Evolutionary conservation across 2,329 filamentous ascomycete genomes (phyloP).

Genomic region (Fusarium avenaceum): DNA sequence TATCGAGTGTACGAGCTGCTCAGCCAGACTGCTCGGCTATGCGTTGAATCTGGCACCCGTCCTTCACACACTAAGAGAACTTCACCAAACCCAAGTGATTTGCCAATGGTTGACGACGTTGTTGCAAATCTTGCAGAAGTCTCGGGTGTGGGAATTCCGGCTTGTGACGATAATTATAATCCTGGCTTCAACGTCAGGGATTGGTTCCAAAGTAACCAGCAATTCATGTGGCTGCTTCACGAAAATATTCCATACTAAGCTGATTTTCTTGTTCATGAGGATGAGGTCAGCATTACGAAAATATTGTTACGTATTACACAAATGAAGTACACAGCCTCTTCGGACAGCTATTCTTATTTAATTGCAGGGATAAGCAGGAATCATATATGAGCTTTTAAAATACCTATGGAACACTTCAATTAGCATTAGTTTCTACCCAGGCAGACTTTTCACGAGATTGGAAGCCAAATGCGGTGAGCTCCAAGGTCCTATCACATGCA

Average conservation of each 20-base stretch:
- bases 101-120: not conserved
- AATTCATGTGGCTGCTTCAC: conserved; percentile 33
- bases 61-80: not conserved
- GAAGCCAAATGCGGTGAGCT: not conserved
- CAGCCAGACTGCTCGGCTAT: conserved; percentile 51
- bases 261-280: not conserved
- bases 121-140: not conserved
- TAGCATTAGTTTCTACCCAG: too few species aligned
- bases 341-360: too few species aligned
- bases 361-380: too few species aligned
- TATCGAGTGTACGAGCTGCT: conserved; percentile 54
- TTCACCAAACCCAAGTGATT: not conserved
- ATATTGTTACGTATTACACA: too few species aligned
- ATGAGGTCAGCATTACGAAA: not conserved
- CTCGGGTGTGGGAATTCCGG: too few species aligned
- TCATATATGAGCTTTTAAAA: too few species aligned
- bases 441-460: not conserved
- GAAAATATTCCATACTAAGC: conserved; percentile 23
- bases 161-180: not conserved
- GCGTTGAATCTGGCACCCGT: conserved; percentile 29
- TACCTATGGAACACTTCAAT: too few species aligned
- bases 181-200: conserved; percentile 4
- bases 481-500: conserved; percentile 23
- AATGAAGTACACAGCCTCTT: too few species aligned
- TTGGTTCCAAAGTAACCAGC: conserved; percentile 41